Percentiles rank a stretch among this genome's conserved stretches.
Conservation (phyloP, 2,329 filamentous ascomycete species). For the Claviceps spartinae region DNA sequence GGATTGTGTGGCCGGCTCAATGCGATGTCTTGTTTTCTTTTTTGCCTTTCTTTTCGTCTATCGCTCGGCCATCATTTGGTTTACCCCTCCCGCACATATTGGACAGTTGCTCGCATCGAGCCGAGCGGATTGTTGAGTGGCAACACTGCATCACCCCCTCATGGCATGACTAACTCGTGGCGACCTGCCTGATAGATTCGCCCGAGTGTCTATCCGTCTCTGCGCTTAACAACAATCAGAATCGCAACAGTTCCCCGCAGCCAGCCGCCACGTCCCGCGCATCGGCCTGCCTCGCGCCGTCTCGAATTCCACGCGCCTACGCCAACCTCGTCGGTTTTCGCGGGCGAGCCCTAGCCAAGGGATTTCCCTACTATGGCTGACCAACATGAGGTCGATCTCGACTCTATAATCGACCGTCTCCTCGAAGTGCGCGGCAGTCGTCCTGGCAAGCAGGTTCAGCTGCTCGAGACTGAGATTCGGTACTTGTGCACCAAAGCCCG, state of each 20-base stretch:
- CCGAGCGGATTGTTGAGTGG: not conserved
- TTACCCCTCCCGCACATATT: not conserved
- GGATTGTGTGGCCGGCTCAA: not conserved
- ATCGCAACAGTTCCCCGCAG: constrained; percentile 8
- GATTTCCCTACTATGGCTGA: constrained; percentile 40
- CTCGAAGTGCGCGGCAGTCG: constrained; percentile 95
- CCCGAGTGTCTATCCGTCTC: constrained; percentile 17
- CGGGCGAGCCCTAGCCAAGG: constrained; percentile 26
- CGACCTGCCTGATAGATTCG: constrained; percentile 10
- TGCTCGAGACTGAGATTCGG: constrained; percentile 90
- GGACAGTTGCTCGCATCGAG: not conserved
- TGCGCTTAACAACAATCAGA: constrained; percentile 10
- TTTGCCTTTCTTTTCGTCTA: not conserved
- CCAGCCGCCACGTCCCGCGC: constrained; percentile 16
- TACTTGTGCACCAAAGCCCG: constrained; percentile 96
- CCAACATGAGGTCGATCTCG: constrained; percentile 85
- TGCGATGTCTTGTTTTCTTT: not conserved
- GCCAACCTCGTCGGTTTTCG: constrained; percentile 15
- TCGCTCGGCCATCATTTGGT: not conserved
- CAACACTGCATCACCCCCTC: not conserved
- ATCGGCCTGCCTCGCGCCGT: constrained; percentile 15
- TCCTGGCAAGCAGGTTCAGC: constrained; percentile 95
- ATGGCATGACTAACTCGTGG: constrained; percentile 1
- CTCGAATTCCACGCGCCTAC: constrained; percentile 12
- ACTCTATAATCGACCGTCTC: constrained; percentile 97